A percentile compares a stretch with the other conserved stretches of the same genome.
Evolutionary conservation across 306 rosid species (phyloP).

Genomic region (Lotus japonicus): DNA sequence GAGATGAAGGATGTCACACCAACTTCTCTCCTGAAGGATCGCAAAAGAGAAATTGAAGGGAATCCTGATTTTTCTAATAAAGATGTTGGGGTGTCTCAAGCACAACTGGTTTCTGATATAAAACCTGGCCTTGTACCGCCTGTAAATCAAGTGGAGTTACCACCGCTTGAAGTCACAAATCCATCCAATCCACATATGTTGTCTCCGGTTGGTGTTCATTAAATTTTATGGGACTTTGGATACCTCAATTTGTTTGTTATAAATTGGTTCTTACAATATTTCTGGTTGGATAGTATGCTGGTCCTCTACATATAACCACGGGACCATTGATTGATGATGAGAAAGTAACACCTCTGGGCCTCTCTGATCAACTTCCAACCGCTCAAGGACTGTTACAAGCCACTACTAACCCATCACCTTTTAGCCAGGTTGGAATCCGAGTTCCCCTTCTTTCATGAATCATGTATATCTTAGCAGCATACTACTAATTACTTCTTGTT

Average conservation of each 20-base stretch:
- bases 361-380: slow-evolving; percentile 79
- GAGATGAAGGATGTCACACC: slow-evolving; percentile 96
- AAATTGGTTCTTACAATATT: background rate
- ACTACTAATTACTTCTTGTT: slow-evolving; percentile 13
- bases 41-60: slow-evolving; percentile 91
- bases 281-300: slow-evolving; percentile 52
- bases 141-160: slow-evolving; percentile 76
- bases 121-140: slow-evolving; percentile 68
- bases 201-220: slow-evolving; percentile 63
- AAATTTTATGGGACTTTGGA: background rate
- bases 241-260: background rate
- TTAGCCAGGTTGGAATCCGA: slow-evolving; percentile 52
- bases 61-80: slow-evolving; percentile 99
- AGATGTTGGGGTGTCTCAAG: slow-evolving; percentile 78
- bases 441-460: background rate
- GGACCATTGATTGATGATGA: slow-evolving; percentile 82
- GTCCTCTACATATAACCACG: slow-evolving; percentile 73
- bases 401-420: slow-evolving; percentile 58
- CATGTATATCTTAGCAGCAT: background rate
- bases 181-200: slow-evolving; percentile 65
- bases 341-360: slow-evolving; percentile 57
- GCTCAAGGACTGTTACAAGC: slow-evolving; percentile 81
- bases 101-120: slow-evolving; percentile 68
- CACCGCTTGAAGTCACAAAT: slow-evolving; percentile 73
- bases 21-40: slow-evolving; percentile 85